phyloP scores from a whole-genome alignment of 768 basidiomycete species.

The Tylopilus vinaceipallidus region DNA sequence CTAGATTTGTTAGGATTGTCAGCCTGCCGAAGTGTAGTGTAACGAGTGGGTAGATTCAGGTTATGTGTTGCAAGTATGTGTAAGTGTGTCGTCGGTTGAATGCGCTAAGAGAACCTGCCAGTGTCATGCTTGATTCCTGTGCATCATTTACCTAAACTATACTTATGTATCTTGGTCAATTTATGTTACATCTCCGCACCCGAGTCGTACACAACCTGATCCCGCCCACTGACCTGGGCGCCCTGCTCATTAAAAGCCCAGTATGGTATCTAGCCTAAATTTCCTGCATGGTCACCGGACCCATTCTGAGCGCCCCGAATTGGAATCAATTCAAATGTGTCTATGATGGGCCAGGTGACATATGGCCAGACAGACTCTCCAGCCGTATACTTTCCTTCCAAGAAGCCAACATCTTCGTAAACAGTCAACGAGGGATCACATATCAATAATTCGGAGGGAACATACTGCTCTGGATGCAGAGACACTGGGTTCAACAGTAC shows the following conservation, averaged over 20 bases:
- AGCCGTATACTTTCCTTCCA: neutral
- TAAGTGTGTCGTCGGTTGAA: neutral
- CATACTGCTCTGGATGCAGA: no score
- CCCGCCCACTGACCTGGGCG: neutral
- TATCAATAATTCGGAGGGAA: no score
- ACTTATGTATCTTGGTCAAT: no score
- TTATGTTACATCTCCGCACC: neutral
- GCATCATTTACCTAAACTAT: no score
- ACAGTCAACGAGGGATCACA: slow-evolving; percentile 1
- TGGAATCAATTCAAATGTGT: neutral
- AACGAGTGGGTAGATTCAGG: neutral
- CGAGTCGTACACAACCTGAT: neutral
- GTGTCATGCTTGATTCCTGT: no score
- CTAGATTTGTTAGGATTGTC: neutral
- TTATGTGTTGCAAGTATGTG: neutral
- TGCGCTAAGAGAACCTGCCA: neutral
- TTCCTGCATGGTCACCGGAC: neutral
- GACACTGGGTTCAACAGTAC: no score
- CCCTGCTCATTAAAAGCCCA: neutral
- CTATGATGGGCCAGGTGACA: neutral
- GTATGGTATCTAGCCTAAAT: neutral
- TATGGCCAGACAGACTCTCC: neutral
- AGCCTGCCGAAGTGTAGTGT: neutral
- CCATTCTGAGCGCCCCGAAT: neutral
- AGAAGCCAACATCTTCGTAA: neutral